Evolutionary conservation across 352 stramenopile species (phyloP), one percentile per base, ranked within the genome.

Genomic region (Globisporangium solare): DNA sequence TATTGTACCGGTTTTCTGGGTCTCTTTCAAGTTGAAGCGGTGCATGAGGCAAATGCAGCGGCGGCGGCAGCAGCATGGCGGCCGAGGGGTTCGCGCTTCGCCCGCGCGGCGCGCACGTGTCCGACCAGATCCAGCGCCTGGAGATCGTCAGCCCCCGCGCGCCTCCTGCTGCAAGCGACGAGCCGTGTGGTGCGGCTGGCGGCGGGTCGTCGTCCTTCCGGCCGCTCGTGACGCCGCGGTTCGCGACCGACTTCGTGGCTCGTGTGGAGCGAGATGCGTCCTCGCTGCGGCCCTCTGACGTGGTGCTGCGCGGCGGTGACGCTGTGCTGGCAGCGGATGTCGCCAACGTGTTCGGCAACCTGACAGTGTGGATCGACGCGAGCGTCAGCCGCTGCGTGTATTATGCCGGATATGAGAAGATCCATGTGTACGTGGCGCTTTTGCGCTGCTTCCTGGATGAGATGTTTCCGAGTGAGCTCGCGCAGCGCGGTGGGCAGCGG

Each of bases 331-430:
- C 12, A 12, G 3, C 11, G 46, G 58, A 56, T 0, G 37, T 71
- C 27, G 60, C 59, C 13, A 61, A 60, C 13, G 62, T 69, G 17
- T 77, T 82, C 24, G 55, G 48, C 13, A 76, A 79, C 53, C 35
- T 82, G 20, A 62, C 54, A 7, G 72, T 73, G 17, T 82, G 72
- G 72, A 61, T 78, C n/a, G 64, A 76, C 49, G 56, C 61, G 32
- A 47, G 46, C 17, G 42, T 68, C 32, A 51, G 50, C 31, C 53
- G 46, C 37, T 58, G 56, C 20, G 31, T 22, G 14, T 63, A 49
- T 46, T 70, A 75, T 47, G 64, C 62, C 3, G 72, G 72, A 0
- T 69, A 62, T 48, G 67, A 68, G 42, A 82, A 79, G 43, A 50
- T 66, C 17, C 54, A 58, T 11, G 39, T 82, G 48, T 76, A 79